Evolutionary conservation across 2,329 filamentous ascomycete species (phyloP).

Genomic region (Aplosporella prunicola): DNA sequence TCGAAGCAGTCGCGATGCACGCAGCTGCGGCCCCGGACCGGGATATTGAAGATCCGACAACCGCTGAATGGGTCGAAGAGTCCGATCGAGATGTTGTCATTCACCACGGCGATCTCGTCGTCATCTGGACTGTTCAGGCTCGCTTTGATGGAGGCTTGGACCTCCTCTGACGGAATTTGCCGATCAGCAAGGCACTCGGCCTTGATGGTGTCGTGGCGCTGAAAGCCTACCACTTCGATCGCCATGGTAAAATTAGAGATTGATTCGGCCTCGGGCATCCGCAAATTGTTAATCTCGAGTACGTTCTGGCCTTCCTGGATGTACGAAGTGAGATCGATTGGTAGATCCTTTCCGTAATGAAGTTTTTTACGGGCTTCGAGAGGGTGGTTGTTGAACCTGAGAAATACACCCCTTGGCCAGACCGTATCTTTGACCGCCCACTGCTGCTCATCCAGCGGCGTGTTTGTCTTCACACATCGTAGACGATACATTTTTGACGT

Average conservation of each 20-base stretch:
- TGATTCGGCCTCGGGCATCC: conserved; percentile 22
- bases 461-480: conserved; percentile 48
- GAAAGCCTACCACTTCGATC: conserved; percentile 58
- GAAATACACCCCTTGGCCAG: conserved; percentile 62
- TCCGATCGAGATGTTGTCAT: conserved; percentile 32
- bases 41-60: conserved; percentile 51
- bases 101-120: conserved; percentile 35
- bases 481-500: conserved; percentile 57
- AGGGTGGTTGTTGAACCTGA: conserved; percentile 53
- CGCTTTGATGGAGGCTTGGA: conserved; percentile 48
- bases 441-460: conserved; percentile 34
- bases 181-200: conserved; percentile 15
- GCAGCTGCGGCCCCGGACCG: conserved; percentile 62
- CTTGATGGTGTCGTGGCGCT: conserved; percentile 32
- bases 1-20: conserved; percentile 84
- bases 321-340: conserved; percentile 60
- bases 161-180: conserved; percentile 38
- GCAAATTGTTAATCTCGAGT: conserved; percentile 40
- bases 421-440: conserved; percentile 57
- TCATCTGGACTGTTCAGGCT: conserved; percentile 37
- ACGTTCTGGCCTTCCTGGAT: conserved; percentile 52
- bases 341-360: conserved; percentile 66
- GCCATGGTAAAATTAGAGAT: conserved; percentile 50
- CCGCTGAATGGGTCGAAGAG: conserved; percentile 39
- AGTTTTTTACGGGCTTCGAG: conserved; percentile 55